Conservation (phyloP, 176 grass and related monocot genomes). For the Ensete glaucum region DNA sequence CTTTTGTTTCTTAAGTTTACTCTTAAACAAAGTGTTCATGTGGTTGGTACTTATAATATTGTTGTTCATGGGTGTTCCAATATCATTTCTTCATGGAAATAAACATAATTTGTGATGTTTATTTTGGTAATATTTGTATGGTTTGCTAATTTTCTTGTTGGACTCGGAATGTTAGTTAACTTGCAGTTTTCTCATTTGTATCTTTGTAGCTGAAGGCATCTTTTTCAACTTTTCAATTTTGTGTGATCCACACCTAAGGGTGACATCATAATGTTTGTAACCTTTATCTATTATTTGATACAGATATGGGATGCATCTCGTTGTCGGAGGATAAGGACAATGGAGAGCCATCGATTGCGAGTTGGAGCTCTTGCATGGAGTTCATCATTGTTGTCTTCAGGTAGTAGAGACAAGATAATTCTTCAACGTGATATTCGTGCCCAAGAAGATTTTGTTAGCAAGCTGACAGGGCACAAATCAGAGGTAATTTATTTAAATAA, state of each 20-base stretch:
- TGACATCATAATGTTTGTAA: not conserved
- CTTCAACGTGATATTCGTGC: conserved; percentile 83
- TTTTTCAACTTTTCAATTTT: not conserved
- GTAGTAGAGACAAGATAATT: conserved; percentile 83
- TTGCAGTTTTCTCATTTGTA: too few species aligned
- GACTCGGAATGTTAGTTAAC: too few species aligned
- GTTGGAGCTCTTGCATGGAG: conserved; percentile 96
- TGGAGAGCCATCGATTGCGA: conserved; percentile 78
- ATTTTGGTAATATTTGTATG: not conserved
- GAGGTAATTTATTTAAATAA: conserved; percentile 34
- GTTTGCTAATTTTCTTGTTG: not conserved
- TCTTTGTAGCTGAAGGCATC: too few species aligned
- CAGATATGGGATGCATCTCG: conserved; percentile 90
- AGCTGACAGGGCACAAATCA: conserved; percentile 90
- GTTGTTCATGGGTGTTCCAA: not conserved
- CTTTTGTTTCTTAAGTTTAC: too few species aligned
- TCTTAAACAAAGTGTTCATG: not conserved
- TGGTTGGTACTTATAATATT: not conserved
- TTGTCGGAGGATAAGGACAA: conserved; percentile 77
- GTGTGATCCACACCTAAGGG: not conserved
- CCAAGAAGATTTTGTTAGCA: conserved; percentile 78
- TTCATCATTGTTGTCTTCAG: conserved; percentile 84
- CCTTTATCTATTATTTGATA: conserved; percentile 23
- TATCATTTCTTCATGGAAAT: not conserved
- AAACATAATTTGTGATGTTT: not conserved